Evolutionary conservation across 352 stramenopile genomes (phyloP), one percentile per base, ranked within the genome.

Genomic region (Thraustochytrium striatum): DNA sequence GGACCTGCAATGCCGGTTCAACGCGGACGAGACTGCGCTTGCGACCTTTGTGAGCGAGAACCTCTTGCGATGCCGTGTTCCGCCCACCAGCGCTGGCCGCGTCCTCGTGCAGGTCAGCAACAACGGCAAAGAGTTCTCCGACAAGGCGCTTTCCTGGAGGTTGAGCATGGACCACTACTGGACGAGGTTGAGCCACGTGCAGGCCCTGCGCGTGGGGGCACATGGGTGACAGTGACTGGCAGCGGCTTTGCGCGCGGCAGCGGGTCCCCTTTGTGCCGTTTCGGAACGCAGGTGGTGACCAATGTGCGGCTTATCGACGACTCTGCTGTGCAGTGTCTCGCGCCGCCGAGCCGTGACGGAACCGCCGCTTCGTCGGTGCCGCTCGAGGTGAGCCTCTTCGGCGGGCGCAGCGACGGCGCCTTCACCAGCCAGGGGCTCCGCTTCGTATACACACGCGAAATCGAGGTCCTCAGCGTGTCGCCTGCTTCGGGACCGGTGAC

Each of bases 121-220:
- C 43, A 92, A 92, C 81, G 86, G 85, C 43, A 84, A 94, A 33
- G 92, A 97, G 50, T 97, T 92, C 58, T 91, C 89, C 3, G 61
- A 52, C 57, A n/a, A 3, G 55, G 65, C 41, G 21, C 21, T 70
- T 16, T 73, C 8, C 35, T 73, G 0, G 16, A 73, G 5, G 65
- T 55, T 30, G 47, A 33, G 3, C 58, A 75, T 62, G 44, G 19
- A 43, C 65, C 65, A 21, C 65, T 61, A 25, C n/a, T 81, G 21
- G 47, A 62, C 30, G 2, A 3, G 2, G 13, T 81, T 5, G 19
- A 9, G 11, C 72, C 72, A 7, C 43, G 28, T 0, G 3, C 33
- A 13, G 72, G 72, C 25, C 78, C 72, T 65, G 62, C 25, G 50
- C 65, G 2, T 36, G 72, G 69, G 9, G 69, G 69, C 8, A 81